Evolutionary conservation across 2,329 filamentous ascomycete species (phyloP), one percentile per base, ranked within the genome.

Genomic region (Cordyceps fumosorosea): DNA sequence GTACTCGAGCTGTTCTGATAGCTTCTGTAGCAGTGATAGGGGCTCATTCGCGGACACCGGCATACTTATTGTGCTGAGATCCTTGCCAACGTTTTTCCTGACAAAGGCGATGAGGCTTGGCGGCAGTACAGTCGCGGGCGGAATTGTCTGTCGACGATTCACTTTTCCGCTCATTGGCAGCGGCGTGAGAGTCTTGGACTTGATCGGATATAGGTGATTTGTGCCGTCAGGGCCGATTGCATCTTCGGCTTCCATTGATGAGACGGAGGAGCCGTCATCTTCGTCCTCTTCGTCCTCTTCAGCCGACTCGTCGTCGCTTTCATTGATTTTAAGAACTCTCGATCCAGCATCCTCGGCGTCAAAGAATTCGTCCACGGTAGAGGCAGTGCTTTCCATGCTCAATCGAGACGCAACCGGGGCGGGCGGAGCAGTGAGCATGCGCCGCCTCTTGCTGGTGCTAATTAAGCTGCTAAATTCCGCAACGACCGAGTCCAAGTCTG

Each of bases 41-140:
- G 95, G 95, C 72, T 99, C 95, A 74, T 99, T 99, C 26, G 93
- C 88, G 5, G 93, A 96, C 1, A 97, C 95, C 0, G 95, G 95
- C 93, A 98, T 98, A 54, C 91, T 93, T 66, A 99, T 96, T 3
- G 92, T 96, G 64, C 91, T 96, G 55, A 99, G 80, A 74, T 99
- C 95, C 75, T 99, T 99, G 71, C 95, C 95, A 11, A 98, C 95
- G 68, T 99, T 99, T 75, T 98, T 99, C 67, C 95, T 87, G 37
- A 98, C 82, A 73, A 98, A 96, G 0, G 91, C 90, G 67, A 99
- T 96, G 59, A 99, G 79, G 72, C 91, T 96, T 0, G 95, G 95
- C 0, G 95, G 95, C 62, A 87, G 79, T 16, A 92, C 86, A 32
- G 88, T 91, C 7, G 93, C 86, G 1, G 89, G 80, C 3, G 87